Evolutionary conservation across 441 rosid genomes (phyloP), one percentile per base, ranked within the genome.

Genomic region (Iberis amara): DNA sequence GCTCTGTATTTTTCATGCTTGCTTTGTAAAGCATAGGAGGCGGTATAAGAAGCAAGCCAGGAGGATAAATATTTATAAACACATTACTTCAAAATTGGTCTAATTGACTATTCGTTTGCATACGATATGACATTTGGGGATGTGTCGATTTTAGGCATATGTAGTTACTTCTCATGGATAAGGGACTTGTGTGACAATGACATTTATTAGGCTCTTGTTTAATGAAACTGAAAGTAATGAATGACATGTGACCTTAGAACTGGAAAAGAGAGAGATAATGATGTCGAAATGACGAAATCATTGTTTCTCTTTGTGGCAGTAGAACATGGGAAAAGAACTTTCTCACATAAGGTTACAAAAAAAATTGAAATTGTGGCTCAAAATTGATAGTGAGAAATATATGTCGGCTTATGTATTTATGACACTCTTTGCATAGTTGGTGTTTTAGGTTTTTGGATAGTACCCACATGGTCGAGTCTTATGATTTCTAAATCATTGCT

Each of bases 291-390:
- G 65, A 59, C 44, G 30, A 62, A 53, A 61, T 42, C 64, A 50
- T 46, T 59, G 62, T 14, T 46, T 15, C 7, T 62, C 45, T 11
- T 52, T 39, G 64, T 57, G 64, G 49, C 77, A 78, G 57, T 64
- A 59, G 75, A 76, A 76, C 79, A 72, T 65, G 81, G 71, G 55
- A 63, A 73, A 66, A 12, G 30, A 58, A 57, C 60, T 65, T 58
- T 48, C 59, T 59, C 59, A 65, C 64, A 18, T 18, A 55, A 43
- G 21, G 44, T 60, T 63, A 54, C 59, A 61, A 39, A 49, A 48
- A 9, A 8, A 30, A 21, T 35, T 14, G 28, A 67, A 61, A 31
- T 60, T 47, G 62, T 67, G 66, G 61, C 12, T 66, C 36, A 66
- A 6, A 59, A 5, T 47, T 28, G 55, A 47, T 24, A 52, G 51